Evolutionary conservation across 192 early-diverging fungal species (phyloP).

Genomic region (Coemansia sp.): DNA sequence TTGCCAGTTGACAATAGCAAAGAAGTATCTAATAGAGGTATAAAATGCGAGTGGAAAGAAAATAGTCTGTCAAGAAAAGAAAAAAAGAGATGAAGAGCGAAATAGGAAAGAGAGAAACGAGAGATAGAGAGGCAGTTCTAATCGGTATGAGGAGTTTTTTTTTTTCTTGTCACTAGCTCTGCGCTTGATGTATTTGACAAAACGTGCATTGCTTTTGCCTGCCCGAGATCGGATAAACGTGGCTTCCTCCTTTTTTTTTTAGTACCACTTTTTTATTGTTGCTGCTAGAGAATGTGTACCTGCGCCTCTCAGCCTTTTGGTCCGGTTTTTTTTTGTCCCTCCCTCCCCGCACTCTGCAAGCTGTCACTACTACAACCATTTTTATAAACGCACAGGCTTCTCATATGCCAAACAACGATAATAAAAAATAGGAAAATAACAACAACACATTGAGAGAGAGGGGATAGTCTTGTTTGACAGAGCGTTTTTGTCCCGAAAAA

Average conservation of each 20-base stretch:
- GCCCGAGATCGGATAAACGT: constrained; percentile 7
- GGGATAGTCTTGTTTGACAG: neutral
- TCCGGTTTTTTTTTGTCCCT: neutral
- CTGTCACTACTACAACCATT: neutral
- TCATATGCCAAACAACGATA: neutral
- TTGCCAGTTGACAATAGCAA: constrained; percentile 1
- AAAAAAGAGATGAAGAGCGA: neutral
- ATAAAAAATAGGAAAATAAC: neutral
- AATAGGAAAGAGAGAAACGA: neutral
- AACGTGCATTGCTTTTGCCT: constrained; percentile 1
- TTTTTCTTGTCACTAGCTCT: neutral
- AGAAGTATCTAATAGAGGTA: neutral
- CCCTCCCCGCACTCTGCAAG: constrained; percentile 1
- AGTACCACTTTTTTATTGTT: neutral
- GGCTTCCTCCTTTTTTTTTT: neutral
- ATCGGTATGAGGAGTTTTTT: neutral
- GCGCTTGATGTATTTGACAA: neutral
- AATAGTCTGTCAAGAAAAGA: neutral
- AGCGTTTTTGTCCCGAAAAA: neutral
- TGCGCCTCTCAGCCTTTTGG: constrained; percentile 1
- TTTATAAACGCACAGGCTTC: neutral
- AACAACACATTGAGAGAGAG: neutral
- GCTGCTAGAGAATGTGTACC: neutral
- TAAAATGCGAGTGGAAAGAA: neutral
- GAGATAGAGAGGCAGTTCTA: neutral